Conservation (phyloP, 129 eudicot genomes). For the Centaurea solstitialis region DNA sequence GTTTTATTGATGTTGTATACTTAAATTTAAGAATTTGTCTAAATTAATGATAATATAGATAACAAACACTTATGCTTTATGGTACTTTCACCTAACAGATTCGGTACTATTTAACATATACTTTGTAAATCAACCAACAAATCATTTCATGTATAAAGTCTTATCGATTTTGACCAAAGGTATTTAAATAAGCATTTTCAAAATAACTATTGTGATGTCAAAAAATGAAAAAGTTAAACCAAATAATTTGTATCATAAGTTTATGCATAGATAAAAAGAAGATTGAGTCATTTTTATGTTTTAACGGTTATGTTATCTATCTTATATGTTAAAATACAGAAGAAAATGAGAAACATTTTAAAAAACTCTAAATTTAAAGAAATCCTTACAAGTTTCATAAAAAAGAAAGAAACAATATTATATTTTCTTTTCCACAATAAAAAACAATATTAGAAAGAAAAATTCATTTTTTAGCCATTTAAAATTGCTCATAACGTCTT, state of each 20-base stretch:
- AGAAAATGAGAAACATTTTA: too few species aligned
- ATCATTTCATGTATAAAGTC: background rate
- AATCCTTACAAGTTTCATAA: too few species aligned
- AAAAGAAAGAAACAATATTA: too few species aligned
- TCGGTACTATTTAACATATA: background rate
- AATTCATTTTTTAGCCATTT: too few species aligned
- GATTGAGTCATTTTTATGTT: too few species aligned
- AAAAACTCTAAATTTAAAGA: too few species aligned
- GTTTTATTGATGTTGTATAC: background rate
- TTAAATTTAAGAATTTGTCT: too few species aligned
- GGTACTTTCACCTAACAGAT: background rate
- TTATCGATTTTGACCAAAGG: background rate
- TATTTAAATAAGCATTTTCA: background rate
- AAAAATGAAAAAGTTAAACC: background rate
- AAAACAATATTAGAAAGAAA: too few species aligned
- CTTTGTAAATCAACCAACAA: background rate
- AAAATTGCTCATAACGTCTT: too few species aligned
- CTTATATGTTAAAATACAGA: too few species aligned
- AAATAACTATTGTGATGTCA: background rate
- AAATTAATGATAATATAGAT: background rate
- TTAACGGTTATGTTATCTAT: too few species aligned
- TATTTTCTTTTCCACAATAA: too few species aligned
- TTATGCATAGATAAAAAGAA: background rate
- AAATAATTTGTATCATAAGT: background rate
- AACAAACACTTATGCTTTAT: background rate